Base-by-base conservation (phyloP, 805 yeast species). In the Starmera caribaea region DNA sequence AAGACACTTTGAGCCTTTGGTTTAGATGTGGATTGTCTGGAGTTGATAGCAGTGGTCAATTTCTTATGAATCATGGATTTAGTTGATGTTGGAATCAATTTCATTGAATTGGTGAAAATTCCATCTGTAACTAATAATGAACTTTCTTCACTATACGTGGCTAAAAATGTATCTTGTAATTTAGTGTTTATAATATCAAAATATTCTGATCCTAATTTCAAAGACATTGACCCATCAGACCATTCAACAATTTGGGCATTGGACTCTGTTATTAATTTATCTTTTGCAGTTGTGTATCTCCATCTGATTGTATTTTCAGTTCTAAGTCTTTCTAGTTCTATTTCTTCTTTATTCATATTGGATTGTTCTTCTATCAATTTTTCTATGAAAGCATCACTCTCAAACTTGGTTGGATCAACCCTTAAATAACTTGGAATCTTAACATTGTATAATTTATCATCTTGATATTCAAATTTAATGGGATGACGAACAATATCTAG, bases 241-340 rank as follows among this genome's bases (percentile, higher is more conserved):
- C 98, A 92, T 58, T 86, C 83, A 30, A 92, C 73, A 41, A 90
- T 77, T 54, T 89, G 86, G 5, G 96, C 80, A 55, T 92, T 92
- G 9, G 95, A 81, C 57, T 88, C 95, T 50, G 84, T 84, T 53
- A 75, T 74, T 47, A 89, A 76, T 15, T 62, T 58, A n/a, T 73
- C 74, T 7, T 39, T 27, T 10, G 47, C 40, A 42, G 81, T 75
- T 13, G 87, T 81, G 59, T 89, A 90, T 61, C 95, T 76, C 98
- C 98, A 92, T 55, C 98, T 75, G 29, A 92, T 69, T 0, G 96
- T 87, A 58, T 88, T 90, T 53, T 84, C 88, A 45, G 81, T 86
- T 41, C 75, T 69, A 29, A 81, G 63, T 52, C 76, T 75, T 45
- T 80, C 83, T 30, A 79, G 74, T n/a, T 78, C 63, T 44, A 73